Conservation (phyloP, 108 stramenopile genomes). For the Pseudonitzschia pungens region DNA sequence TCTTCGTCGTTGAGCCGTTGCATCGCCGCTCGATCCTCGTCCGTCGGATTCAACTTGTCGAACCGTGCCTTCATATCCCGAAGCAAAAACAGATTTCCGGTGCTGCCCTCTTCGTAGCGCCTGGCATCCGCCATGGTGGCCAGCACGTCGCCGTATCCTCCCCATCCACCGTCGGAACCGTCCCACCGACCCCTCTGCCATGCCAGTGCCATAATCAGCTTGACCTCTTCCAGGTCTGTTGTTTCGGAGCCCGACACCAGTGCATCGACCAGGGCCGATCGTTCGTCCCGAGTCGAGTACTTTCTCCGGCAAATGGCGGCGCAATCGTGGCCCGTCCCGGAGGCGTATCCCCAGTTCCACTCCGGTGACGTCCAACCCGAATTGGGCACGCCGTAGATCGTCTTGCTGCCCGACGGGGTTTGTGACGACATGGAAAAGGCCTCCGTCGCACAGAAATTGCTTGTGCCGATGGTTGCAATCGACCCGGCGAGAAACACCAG, state of each 20-base stretch:
- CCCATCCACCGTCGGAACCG: background rate
- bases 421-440: slow-evolving; percentile 12
- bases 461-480: background rate
- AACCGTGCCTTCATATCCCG: slow-evolving; percentile 61
- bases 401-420: slow-evolving; percentile 20
- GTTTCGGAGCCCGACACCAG: slow-evolving; percentile 33
- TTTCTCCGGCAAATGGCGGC: slow-evolving; percentile 68
- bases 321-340: slow-evolving; percentile 81
- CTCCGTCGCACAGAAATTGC: background rate
- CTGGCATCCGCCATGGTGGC: slow-evolving; percentile 58
- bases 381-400: slow-evolving; percentile 64
- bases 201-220: slow-evolving; percentile 66
- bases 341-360: slow-evolving; percentile 84
- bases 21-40: slow-evolving; percentile 46
- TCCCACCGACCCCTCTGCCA: slow-evolving; percentile 68
- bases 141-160: slow-evolving; percentile 64
- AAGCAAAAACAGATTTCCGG: slow-evolving; percentile 43
- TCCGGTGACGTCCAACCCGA: slow-evolving; percentile 67
- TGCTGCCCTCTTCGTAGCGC: slow-evolving; percentile 55
- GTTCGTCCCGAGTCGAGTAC: slow-evolving; percentile 38
- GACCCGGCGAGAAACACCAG: background rate
- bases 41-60: slow-evolving; percentile 25
- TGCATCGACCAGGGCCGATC: slow-evolving; percentile 45
- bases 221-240: slow-evolving; percentile 69
- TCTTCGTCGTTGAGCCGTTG: slow-evolving; percentile 29